phyloP scores from a whole-genome alignment of 2,329 filamentous ascomycete species.

The Macrophomina tecta region DNA sequence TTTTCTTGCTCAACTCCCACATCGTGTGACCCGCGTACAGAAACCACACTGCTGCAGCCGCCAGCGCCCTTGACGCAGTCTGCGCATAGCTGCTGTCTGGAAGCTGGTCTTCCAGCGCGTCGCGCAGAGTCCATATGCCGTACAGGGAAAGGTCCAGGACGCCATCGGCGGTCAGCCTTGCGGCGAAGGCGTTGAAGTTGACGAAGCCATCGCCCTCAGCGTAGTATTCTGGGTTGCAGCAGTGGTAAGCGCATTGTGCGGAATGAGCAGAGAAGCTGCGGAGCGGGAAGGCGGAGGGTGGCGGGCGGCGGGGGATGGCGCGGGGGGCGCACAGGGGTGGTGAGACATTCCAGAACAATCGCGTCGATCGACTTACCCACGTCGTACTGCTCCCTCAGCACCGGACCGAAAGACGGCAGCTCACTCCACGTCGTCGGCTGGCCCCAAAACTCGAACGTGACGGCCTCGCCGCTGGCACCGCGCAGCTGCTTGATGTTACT shows the following conservation, averaged over 20 bases:
- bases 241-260: too few relatives aligned
- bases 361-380: not conserved
- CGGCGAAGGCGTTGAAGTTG: conserved; percentile 13
- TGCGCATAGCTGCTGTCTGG: too few relatives aligned
- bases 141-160: conserved; percentile 13
- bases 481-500: not conserved
- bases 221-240: too few relatives aligned
- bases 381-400: not conserved
- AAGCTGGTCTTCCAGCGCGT: not conserved
- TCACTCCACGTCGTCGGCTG: not conserved
- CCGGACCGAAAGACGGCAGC: not conserved
- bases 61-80: not conserved
- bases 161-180: not conserved
- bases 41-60: not conserved
- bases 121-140: conserved; percentile 15
- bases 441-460: not conserved
- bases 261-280: too few relatives aligned
- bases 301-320: too few relatives aligned
- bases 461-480: not conserved
- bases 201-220: too few relatives aligned
- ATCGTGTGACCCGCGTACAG: not conserved
- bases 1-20: not conserved
- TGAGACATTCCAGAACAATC: not conserved
- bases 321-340: too few relatives aligned
- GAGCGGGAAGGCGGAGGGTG: too few relatives aligned